phyloP scores from a whole-genome alignment of 164 flowering plant genomes.

The Nymphaea colorata region DNA sequence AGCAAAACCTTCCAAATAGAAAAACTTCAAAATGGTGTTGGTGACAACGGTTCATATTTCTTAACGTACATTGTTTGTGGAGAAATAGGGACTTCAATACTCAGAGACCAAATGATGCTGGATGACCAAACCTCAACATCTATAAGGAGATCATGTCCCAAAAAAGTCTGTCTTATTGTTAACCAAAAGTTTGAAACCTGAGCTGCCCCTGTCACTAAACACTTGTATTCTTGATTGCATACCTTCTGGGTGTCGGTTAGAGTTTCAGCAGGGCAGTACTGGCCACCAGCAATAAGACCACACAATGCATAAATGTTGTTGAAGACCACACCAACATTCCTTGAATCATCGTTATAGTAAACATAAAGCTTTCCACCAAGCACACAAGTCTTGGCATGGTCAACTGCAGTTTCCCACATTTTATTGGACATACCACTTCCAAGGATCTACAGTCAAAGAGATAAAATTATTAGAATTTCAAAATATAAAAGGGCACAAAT shows the following conservation, averaged over 20 bases:
- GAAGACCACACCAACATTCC: conserved; percentile 64
- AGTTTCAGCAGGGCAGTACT: conserved; percentile 52
- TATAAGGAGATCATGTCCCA: background rate
- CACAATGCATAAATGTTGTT: conserved; percentile 77
- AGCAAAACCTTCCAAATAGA: no score
- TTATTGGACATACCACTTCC: conserved; percentile 99
- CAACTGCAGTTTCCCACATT: conserved; percentile 94
- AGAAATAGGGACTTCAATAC: no score
- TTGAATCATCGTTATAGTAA: conserved; percentile 45
- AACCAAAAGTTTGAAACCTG: background rate
- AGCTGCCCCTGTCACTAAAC: background rate
- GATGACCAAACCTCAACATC: no score
- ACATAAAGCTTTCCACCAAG: conserved; percentile 67
- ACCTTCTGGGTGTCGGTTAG: conserved; percentile 94
- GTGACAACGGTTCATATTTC: no score
- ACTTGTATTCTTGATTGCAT: conserved; percentile 1
- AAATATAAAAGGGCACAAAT: background rate
- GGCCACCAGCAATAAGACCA: conserved; percentile 67
- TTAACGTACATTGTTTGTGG: no score
- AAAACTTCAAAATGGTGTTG: no score
- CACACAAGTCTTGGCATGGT: conserved; percentile 95
- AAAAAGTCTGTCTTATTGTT: background rate
- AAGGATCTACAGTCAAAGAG: conserved; percentile 44
- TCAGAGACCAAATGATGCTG: no score
- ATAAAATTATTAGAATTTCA: background rate